Base-by-base conservation (phyloP, 2,329 filamentous ascomycete genomes). In the Aspergillus piperis region DNA sequence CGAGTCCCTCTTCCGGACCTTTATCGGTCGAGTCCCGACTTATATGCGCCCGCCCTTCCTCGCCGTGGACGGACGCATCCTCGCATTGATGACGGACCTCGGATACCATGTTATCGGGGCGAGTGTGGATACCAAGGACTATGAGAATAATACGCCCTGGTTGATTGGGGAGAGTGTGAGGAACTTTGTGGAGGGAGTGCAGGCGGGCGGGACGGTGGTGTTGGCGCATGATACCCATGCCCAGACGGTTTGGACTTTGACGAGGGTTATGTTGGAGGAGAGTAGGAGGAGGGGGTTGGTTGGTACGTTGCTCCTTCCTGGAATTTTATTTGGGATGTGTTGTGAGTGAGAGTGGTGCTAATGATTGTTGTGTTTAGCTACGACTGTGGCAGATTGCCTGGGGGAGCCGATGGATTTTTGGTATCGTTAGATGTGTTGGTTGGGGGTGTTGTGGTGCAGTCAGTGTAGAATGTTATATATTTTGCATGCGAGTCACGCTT, bases 381-480 rank as follows among this genome's bases (percentile, higher is more conserved):
- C 84, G 27, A 84, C 84, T 1, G 80, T 86, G 4, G 85, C 84
- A 0, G 82, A 86, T 61, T 88, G 85, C 59, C 75, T 87, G 15
- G 81, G 80, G 0, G 84, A 87, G 59, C 71, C 83, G 7, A 61
- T 61, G n/a, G 75, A 71, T 15, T 78, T 81, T 63, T 86, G 84
- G 84, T 86, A 86, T 66, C 72, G 75, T 38, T 64, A 58, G 32
- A 19, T 36, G 32, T 13, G 11, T 5, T 13, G 32, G 4, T 2
- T 36, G 5, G n/a, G 6, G 15, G 6, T 15, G 36, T 19, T 11
- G 11, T 36, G 32, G 32, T 15, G 11, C 5, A 8, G 17, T n/a
- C 2, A 19, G 27, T 11, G 30, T 54, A 17, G 51, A 25, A 19
- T 54, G 15, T 13, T 21, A n/a, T 42, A 15, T 27, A n/a, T 8